Conservation (phyloP, 2,329 filamentous ascomycete species). For the Hymenotorrendiella dingleyae region DNA sequence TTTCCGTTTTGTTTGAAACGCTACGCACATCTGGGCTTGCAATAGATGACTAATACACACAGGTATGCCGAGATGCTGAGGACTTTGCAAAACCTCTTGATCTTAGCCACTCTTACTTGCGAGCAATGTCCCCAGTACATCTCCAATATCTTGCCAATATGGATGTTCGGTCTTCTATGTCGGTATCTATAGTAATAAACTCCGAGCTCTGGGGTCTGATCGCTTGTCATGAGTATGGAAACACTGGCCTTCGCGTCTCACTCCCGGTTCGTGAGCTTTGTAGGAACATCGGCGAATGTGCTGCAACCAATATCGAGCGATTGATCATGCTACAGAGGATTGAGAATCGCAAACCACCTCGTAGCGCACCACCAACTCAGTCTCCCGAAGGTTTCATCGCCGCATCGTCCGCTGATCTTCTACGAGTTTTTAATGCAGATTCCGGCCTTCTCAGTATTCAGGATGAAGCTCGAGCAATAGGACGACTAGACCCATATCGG, state of each 20-base stretch:
- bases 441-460: slow-evolving; percentile 21
- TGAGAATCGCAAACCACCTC: slow-evolving; percentile 12
- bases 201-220: slow-evolving; percentile 82
- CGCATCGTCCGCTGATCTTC: slow-evolving; percentile 18
- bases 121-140: slow-evolving; percentile 85
- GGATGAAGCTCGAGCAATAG: slow-evolving; percentile 21
- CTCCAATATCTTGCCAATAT: slow-evolving; percentile 82
- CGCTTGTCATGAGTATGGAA: slow-evolving; percentile 74
- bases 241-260: slow-evolving; percentile 72
- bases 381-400: slow-evolving; percentile 15
- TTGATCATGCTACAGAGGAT: slow-evolving; percentile 17
- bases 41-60: background rate
- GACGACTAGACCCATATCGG: slow-evolving; percentile 19
- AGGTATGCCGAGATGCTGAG: slow-evolving; percentile 65
- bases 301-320: slow-evolving; percentile 18
- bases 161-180: slow-evolving; percentile 86
- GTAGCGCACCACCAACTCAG: slow-evolving; percentile 9
- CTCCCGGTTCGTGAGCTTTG: slow-evolving; percentile 90
- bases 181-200: slow-evolving; percentile 82
- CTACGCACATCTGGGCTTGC: too few species aligned
- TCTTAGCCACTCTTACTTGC: slow-evolving; percentile 75
- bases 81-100: slow-evolving; percentile 71
- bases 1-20: background rate
- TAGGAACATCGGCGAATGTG: slow-evolving; percentile 55
- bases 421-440: slow-evolving; percentile 20